Percentiles rank a stretch among this genome's conserved stretches.
phyloP scores from a whole-genome alignment of 495 filamentous ascomycete genomes.

The Neurospora terricola region DNA sequence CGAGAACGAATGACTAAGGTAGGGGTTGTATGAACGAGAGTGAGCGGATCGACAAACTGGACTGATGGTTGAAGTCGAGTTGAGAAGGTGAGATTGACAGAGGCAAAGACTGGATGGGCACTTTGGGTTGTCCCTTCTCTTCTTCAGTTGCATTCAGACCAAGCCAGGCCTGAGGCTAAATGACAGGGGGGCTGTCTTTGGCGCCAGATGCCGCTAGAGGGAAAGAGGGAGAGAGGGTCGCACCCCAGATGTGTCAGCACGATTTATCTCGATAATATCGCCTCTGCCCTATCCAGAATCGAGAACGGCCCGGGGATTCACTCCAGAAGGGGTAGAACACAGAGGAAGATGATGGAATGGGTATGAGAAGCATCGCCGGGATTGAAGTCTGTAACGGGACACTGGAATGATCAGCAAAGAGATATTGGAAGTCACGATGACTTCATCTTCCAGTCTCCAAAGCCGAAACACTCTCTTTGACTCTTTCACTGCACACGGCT shows the following conservation, averaged over 20 bases:
- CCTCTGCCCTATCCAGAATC: no score
- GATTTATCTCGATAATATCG: background rate
- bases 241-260: background rate
- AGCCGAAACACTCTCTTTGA: background rate
- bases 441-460: background rate
- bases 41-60: background rate
- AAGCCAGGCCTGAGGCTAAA: background rate
- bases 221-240: background rate
- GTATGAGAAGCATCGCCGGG: no score
- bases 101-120: background rate
- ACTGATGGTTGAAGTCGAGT: background rate
- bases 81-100: background rate
- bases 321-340: background rate
- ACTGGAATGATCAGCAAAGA: background rate
- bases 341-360: background rate
- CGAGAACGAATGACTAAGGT: background rate
- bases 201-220: background rate
- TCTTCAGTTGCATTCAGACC: background rate
- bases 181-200: background rate
- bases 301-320: no score
- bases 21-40: background rate
- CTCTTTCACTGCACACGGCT: background rate
- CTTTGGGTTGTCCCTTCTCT: background rate
- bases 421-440: background rate
- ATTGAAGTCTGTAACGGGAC: no score